These are phyloP conservation scores for Vaccinium darrowii DNA, from an alignment of 148 eudicot species.

Conservation along the genomic window DNA sequence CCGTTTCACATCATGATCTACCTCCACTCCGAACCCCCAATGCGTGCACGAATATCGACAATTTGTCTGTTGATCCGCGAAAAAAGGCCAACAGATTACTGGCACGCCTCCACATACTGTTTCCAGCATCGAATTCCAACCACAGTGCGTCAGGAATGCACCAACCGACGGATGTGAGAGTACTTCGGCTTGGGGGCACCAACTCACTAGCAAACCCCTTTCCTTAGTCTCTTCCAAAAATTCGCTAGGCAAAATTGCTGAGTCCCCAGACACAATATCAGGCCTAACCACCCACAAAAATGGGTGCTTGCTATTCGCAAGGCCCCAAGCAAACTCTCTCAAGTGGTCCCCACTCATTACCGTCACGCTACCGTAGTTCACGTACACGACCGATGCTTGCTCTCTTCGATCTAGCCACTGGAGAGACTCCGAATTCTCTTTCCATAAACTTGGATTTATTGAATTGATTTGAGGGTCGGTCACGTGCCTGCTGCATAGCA, in stretches of 20 bases:
- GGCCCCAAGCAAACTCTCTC: slow-evolving; percentile 37
- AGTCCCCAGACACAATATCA: slow-evolving; percentile 22
- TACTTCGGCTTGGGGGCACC: slow-evolving; percentile 34
- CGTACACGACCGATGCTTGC: slow-evolving; percentile 25
- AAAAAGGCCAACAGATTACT: slow-evolving; percentile 34
- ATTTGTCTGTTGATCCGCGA: slow-evolving; percentile 33
- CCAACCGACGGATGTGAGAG: slow-evolving; percentile 24
- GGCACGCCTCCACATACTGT: slow-evolving; percentile 26
- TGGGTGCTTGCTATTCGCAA: slow-evolving; percentile 24
- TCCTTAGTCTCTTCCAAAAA: slow-evolving; percentile 27
- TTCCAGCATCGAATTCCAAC: slow-evolving; percentile 44
- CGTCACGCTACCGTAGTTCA: slow-evolving; percentile 31
- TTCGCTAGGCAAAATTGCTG: slow-evolving; percentile 17
- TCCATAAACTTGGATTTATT: slow-evolving; percentile 26
- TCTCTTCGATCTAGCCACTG: slow-evolving; percentile 29
- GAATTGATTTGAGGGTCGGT: not conserved
- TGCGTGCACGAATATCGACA: slow-evolving; percentile 19
- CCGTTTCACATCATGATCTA: slow-evolving; percentile 22
- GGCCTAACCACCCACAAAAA: slow-evolving; percentile 34
- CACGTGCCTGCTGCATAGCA: not conserved
- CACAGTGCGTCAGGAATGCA: slow-evolving; percentile 35
- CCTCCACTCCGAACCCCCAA: slow-evolving; percentile 36
- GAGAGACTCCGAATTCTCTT: slow-evolving; percentile 14
- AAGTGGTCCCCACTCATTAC: slow-evolving; percentile 22
- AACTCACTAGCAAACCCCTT: slow-evolving; percentile 28